Evolutionary conservation across 1,284 basidiomycete genomes (phyloP).

Genomic region (Puccinia polysora): DNA sequence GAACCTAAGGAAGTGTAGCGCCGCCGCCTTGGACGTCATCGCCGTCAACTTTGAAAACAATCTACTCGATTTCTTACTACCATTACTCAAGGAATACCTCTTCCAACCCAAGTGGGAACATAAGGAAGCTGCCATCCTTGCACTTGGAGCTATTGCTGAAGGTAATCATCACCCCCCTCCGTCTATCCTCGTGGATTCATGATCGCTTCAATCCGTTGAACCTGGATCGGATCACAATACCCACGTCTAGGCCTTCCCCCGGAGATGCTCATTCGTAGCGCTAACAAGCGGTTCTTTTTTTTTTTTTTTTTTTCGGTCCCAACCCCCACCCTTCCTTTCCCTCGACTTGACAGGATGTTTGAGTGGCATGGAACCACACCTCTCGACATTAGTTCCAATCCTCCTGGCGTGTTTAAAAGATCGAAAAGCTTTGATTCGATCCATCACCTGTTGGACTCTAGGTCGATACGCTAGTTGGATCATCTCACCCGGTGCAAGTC

Average conservation of each 20-base stretch:
- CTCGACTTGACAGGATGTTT: conserved; percentile 71
- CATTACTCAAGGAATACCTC: conserved; percentile 84
- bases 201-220: too few relatives aligned
- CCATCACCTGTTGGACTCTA: conserved; percentile 98
- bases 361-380: conserved; percentile 86
- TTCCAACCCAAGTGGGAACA: conserved; percentile 92
- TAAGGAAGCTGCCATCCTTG: conserved; percentile 90
- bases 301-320: conserved; percentile 17
- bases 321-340: background rate
- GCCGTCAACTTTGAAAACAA: conserved; percentile 85
- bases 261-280: too few relatives aligned
- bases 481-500: conserved; percentile 64
- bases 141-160: conserved; percentile 96
- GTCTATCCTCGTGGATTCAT: too few relatives aligned
- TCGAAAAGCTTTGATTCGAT: conserved; percentile 90
- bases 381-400: conserved; percentile 86
- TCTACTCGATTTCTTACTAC: conserved; percentile 78
- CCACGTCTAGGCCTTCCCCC: too few relatives aligned
- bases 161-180: too few relatives aligned
- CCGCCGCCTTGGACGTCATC: conserved; percentile 93
- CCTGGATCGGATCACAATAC: too few relatives aligned
- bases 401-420: conserved; percentile 84
- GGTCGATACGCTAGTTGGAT: conserved; percentile 99
- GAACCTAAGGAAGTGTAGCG: conserved; percentile 97
- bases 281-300: too few relatives aligned